Conservation (phyloP, 1,284 basidiomycete species). For the Agroathelia rolfsii region DNA sequence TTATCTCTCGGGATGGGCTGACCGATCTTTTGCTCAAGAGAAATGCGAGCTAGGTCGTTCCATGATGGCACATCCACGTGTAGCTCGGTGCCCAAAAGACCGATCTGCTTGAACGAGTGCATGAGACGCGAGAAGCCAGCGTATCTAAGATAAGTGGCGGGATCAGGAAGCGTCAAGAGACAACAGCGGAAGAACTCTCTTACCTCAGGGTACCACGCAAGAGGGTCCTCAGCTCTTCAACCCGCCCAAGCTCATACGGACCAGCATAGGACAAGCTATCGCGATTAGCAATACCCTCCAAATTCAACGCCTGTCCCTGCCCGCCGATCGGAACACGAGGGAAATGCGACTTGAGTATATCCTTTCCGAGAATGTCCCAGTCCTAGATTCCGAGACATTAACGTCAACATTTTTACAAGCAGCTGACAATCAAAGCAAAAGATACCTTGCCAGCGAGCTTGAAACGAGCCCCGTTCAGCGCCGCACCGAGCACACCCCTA, state of each 20-base stretch:
- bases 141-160: constrained; percentile 43
- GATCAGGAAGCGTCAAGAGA: not conserved
- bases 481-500: constrained; percentile 77
- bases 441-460: constrained; percentile 49
- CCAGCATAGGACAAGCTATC: constrained; percentile 74
- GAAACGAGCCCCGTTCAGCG: constrained; percentile 71
- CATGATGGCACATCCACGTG: constrained; percentile 33
- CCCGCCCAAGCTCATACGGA: constrained; percentile 55
- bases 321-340: constrained; percentile 56
- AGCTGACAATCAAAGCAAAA: constrained; percentile 7
- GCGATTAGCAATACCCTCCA: constrained; percentile 88
- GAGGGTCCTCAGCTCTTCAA: constrained; percentile 51
- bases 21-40: constrained; percentile 21
- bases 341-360: constrained; percentile 54
- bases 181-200: constrained; percentile 8
- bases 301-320: constrained; percentile 52
- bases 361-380: constrained; percentile 40
- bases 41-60: constrained; percentile 31
- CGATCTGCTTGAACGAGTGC: constrained; percentile 65
- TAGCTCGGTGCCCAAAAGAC: constrained; percentile 48
- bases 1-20: constrained; percentile 22
- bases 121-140: constrained; percentile 78
- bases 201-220: constrained; percentile 82
- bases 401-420: constrained; percentile 1
- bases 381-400: constrained; percentile 24